phyloP scores from a whole-genome alignment of 2,329 filamentous ascomycete genomes.

The Endothia cerciana region DNA sequence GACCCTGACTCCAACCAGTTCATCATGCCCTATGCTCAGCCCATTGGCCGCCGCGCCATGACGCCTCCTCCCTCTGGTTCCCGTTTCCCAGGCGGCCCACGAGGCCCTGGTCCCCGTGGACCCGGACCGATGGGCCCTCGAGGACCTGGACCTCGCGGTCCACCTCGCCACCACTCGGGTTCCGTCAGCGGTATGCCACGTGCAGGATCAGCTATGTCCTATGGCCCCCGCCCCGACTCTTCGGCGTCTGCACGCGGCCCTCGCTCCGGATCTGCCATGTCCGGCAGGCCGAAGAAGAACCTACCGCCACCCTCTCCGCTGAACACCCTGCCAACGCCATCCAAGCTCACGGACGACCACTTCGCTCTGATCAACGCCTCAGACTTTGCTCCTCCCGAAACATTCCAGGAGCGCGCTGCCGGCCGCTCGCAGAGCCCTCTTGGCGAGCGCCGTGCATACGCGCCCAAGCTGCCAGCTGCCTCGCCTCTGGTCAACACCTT shows the following conservation, averaged over 20 bases:
- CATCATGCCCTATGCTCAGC: slow-evolving; percentile 82
- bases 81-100: slow-evolving; percentile 46
- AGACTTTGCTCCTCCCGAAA: slow-evolving; percentile 84
- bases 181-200: slow-evolving; percentile 58
- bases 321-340: slow-evolving; percentile 79
- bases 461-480: slow-evolving; percentile 71
- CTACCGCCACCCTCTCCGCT: slow-evolving; percentile 75
- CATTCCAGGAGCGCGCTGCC: slow-evolving; percentile 66
- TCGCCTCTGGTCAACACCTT: slow-evolving; percentile 83
- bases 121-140: slow-evolving; percentile 25
- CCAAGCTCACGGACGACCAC: slow-evolving; percentile 80
- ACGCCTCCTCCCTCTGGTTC: slow-evolving; percentile 77
- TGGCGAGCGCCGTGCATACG: slow-evolving; percentile 72
- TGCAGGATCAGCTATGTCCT: slow-evolving; percentile 46
- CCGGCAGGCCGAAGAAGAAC: slow-evolving; percentile 48
- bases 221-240: slow-evolving; percentile 41
- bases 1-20: slow-evolving; percentile 72
- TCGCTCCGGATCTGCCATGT: slow-evolving; percentile 55
- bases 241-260: slow-evolving; percentile 43
- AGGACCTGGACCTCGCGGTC: slow-evolving; percentile 29
- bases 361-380: slow-evolving; percentile 70
- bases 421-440: slow-evolving; percentile 70
- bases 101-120: slow-evolving; percentile 36
- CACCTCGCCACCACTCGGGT: slow-evolving; percentile 47
- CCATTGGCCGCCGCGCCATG: slow-evolving; percentile 88